Evolutionary conservation across 140 eudicot species (phyloP), one percentile per base, ranked within the genome.

Genomic region (Ambrosia hybrid): DNA sequence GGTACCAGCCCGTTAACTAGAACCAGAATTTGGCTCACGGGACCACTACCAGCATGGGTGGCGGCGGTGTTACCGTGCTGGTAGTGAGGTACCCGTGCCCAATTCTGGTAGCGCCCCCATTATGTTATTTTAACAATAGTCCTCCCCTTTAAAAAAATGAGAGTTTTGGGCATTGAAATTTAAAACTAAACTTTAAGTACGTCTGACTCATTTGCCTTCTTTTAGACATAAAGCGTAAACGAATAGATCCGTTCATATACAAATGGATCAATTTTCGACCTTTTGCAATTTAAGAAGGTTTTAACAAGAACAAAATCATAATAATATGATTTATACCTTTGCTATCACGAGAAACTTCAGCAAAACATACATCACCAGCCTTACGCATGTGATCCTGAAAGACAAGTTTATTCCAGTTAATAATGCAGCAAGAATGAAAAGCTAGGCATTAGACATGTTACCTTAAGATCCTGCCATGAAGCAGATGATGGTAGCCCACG

Each of bases 331-430:
- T 10, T 62, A 75, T 88, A 94, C 99, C 99, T 67, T 94, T 85
- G 73, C 94, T 79, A 76, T 93, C 97, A 59, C 86, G 87, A 4
- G 92, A 87, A 83, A 94, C 97, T 83, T 94, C 96, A 62, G 97
- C 99, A 82, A 94, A 93, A 68, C 99, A 94, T 9, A 94, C 99
- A 88, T 94, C 99, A 52, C 99, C 97, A 76, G 99, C 99, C 82
- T 88, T 90, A 34, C 99, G 94, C 98, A 94, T 94, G 79, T 90
- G 97, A 88, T 94, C 97, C 97, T 94, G 85, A 63, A 56, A 38
- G 15, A 9, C 36, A 34, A 17, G 37, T 6, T 49, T 12, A 58
- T 4, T 38, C 46, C 34, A 57, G 37, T 36, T 52, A 53, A 6
- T 34, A 51, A 68, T 57, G 66, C 70, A 48, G 57, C 77, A 16